A percentile compares a stretch with the other conserved stretches of the same genome.
Evolutionary conservation across 331 rosid genomes (phyloP).

Genomic region (Spiraea crenata): DNA sequence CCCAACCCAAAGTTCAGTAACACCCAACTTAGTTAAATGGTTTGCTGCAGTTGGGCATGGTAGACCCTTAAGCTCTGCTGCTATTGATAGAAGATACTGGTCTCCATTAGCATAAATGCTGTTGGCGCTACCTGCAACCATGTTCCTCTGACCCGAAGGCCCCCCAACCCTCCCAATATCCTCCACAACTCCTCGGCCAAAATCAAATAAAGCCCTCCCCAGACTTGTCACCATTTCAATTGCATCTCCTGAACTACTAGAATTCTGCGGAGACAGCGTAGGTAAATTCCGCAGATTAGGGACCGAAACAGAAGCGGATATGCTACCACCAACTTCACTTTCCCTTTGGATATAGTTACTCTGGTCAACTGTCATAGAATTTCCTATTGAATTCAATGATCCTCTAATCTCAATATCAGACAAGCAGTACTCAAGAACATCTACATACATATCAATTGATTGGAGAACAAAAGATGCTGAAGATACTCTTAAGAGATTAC

Average conservation of each 20-base stretch:
- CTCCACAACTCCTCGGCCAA: conserved; percentile 92
- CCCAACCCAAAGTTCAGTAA: conserved; percentile 88
- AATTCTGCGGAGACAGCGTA: conserved; percentile 48
- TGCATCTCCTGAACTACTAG: conserved; percentile 93
- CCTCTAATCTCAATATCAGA: conserved; percentile 63
- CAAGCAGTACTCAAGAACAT: conserved; percentile 95
- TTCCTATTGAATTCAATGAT: conserved; percentile 38
- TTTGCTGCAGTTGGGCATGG: conserved; percentile 86
- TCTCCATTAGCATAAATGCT: conserved; percentile 44
- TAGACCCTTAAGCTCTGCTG: conserved; percentile 81
- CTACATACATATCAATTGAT: conserved; percentile 83
- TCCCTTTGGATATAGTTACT: conserved; percentile 31
- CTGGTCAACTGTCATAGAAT: conserved; percentile 31
- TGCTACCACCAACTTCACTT: conserved; percentile 40
- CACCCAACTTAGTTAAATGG: conserved; percentile 67
- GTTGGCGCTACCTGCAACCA: conserved; percentile 34
- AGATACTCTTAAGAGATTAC: conserved; percentile 70
- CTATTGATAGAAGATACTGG: conserved; percentile 50
- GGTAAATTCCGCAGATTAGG: conserved; percentile 39
- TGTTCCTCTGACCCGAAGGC: conserved; percentile 48
- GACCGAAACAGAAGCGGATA: conserved; percentile 42
- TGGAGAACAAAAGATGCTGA: conserved; percentile 62
- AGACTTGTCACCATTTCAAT: conserved; percentile 94
- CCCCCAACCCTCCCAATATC: conserved; percentile 87
- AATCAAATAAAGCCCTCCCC: conserved; percentile 89